These are phyloP conservation scores for Ceratocystis variospora DNA, from an alignment of 2,329 filamentous ascomycete genomes.

Conservation along the genomic window DNA sequence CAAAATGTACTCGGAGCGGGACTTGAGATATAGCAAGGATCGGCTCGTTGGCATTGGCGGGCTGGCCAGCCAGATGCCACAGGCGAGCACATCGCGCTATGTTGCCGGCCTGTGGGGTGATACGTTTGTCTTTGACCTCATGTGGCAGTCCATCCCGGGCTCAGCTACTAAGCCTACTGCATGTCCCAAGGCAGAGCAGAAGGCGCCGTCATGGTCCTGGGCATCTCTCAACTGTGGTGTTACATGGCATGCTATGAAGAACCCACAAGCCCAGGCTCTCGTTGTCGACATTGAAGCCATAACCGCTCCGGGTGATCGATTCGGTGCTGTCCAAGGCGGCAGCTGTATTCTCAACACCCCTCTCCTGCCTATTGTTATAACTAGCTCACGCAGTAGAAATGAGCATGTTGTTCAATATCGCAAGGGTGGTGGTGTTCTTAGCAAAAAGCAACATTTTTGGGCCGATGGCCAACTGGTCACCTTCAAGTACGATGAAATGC, in stretches of 20 bases:
- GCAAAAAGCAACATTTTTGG: conserved; percentile 19
- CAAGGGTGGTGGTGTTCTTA: conserved; percentile 17
- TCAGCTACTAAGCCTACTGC: conserved; percentile 14
- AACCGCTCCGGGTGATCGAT: conserved; percentile 10
- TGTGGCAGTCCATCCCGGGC: conserved; percentile 18
- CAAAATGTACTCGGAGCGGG: conserved; percentile 23
- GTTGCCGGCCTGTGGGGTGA: conserved; percentile 25
- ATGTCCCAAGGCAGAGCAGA: conserved; percentile 12
- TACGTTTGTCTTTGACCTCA: conserved; percentile 18
- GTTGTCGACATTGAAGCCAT: conserved; percentile 18
- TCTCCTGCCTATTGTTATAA: conserved; percentile 17
- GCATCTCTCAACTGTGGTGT: conserved; percentile 17
- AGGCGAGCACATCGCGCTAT: conserved; percentile 22
- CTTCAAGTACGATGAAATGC: conserved; percentile 18
- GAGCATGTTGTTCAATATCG: conserved; percentile 17
- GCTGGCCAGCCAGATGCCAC: conserved; percentile 22
- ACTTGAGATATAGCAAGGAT: conserved; percentile 22
- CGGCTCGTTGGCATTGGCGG: conserved; percentile 25
- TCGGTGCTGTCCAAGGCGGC: conserved; percentile 14
- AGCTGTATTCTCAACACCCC: conserved; percentile 19
- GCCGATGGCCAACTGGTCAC: conserved; percentile 16
- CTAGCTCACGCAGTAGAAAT: conserved; percentile 12
- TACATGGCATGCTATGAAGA: conserved; percentile 19
- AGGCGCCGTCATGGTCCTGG: conserved; percentile 18
- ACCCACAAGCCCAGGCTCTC: conserved; percentile 17